Conservation (phyloP, 192 early-diverging fungal species). For the Linnemannia hyalina region DNA sequence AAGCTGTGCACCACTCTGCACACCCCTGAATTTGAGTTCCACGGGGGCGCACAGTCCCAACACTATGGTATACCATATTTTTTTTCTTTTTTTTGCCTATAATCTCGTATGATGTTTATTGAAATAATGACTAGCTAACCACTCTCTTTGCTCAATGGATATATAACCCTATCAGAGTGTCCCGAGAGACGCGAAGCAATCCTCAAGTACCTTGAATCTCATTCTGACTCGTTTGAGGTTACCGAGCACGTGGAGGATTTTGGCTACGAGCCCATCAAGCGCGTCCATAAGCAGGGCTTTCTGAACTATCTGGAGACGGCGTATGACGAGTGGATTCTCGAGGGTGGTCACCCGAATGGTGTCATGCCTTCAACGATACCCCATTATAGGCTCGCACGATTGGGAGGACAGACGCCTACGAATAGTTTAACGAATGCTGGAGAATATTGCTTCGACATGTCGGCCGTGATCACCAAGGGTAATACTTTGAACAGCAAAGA, state of each 20-base stretch:
- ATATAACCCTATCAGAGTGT: slow-evolving; percentile 5
- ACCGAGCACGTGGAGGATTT: slow-evolving; percentile 50
- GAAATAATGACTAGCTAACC: neutral
- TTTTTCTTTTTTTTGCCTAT: neutral
- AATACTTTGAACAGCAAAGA: slow-evolving; percentile 17
- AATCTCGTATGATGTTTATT: neutral
- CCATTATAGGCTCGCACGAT: slow-evolving; percentile 36
- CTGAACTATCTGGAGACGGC: slow-evolving; percentile 65
- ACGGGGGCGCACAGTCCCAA: slow-evolving; percentile 7
- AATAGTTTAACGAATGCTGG: slow-evolving; percentile 40
- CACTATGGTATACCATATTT: slow-evolving; percentile 10
- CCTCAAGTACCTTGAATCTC: neutral
- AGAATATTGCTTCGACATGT: slow-evolving; percentile 61
- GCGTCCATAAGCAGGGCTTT: slow-evolving; percentile 67
- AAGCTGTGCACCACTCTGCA: slow-evolving; percentile 26
- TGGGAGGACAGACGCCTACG: slow-evolving; percentile 8
- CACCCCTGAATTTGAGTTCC: slow-evolving; percentile 16
- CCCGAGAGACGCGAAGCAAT: slow-evolving; percentile 18
- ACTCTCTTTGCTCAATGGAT: neutral
- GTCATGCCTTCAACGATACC: slow-evolving; percentile 62
- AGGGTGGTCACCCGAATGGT: slow-evolving; percentile 63
- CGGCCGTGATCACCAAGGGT: slow-evolving; percentile 58
- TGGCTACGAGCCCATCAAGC: slow-evolving; percentile 63
- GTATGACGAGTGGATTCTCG: slow-evolving; percentile 60
- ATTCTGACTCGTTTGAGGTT: slow-evolving; percentile 15